A percentile compares a stretch with the other conserved stretches of the same genome.
phyloP scores from a whole-genome alignment of 306 rosid genomes.

The Arachis hypogaea region DNA sequence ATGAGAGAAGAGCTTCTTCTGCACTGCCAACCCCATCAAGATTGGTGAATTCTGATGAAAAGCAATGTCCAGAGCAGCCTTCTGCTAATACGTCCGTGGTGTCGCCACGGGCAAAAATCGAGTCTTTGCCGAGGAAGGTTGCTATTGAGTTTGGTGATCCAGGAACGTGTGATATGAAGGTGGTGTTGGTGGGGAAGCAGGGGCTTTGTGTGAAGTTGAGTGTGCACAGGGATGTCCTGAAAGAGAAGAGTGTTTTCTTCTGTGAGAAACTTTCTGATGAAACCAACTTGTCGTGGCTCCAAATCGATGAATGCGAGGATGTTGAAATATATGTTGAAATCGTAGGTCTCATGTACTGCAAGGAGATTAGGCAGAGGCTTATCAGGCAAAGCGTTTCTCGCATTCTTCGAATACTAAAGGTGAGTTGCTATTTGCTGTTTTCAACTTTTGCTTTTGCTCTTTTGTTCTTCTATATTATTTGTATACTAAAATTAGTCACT shows the following conservation, averaged over 20 bases:
- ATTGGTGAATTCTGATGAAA: conserved; percentile 59
- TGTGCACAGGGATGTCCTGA: conserved; percentile 75
- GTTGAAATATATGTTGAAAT: conserved; percentile 91
- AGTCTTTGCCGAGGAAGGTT: conserved; percentile 83
- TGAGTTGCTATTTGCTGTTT: conserved; percentile 25
- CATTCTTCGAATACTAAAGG: conserved; percentile 88
- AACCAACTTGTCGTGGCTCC: conserved; percentile 54
- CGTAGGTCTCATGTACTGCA: conserved; percentile 91
- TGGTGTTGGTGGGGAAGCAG: conserved; percentile 79
- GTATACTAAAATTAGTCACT: too few species aligned
- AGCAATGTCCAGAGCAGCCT: conserved; percentile 51
- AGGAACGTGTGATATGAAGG: conserved; percentile 88
- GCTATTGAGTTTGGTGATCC: conserved; percentile 97
- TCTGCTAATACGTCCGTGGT: conserved; percentile 51
- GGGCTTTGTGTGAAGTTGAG: conserved; percentile 92
- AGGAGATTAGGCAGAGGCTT: conserved; percentile 88
- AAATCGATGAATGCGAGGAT: conserved; percentile 87
- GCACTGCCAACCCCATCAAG: conserved; percentile 52
- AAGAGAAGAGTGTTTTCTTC: conserved; percentile 69
- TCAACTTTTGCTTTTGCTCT: too few species aligned
- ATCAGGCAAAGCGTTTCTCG: conserved; percentile 91
- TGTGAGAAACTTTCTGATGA: conserved; percentile 66
- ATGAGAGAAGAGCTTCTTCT: conserved; percentile 54
- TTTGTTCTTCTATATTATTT: too few species aligned
- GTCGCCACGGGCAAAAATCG: conserved; percentile 66